A percentile compares a stretch with the other conserved stretches of the same genome.
phyloP scores from a whole-genome alignment of 1,284 basidiomycete species.

The Cutaneotrichosporon sp. region DNA sequence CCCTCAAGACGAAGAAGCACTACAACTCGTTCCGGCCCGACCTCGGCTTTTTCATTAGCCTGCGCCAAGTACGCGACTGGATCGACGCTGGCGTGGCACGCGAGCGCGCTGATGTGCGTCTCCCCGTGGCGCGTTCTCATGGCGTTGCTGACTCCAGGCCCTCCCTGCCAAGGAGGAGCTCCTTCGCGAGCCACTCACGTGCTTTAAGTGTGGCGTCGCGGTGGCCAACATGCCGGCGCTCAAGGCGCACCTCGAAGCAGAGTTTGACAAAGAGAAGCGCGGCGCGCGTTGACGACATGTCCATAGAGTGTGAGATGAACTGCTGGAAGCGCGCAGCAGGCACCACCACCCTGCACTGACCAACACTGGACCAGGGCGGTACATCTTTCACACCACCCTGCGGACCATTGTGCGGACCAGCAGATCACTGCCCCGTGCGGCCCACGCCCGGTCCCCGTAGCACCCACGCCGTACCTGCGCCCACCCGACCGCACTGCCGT shows the following conservation, averaged over 20 bases:
- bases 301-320: too few species aligned
- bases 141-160: slow-evolving; percentile 41
- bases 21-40: slow-evolving; percentile 91
- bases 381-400: too few species aligned
- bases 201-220: slow-evolving; percentile 64
- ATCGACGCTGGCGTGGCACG: slow-evolving; percentile 59
- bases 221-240: slow-evolving; percentile 74
- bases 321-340: too few species aligned
- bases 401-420: too few species aligned
- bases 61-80: slow-evolving; percentile 74
- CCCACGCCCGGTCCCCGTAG: too few species aligned
- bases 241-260: slow-evolving; percentile 58
- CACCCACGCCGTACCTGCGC: too few species aligned
- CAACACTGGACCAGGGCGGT: too few species aligned
- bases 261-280: slow-evolving; percentile 26
- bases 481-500: too few species aligned
- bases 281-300: too few species aligned
- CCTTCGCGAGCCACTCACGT: slow-evolving; percentile 67
- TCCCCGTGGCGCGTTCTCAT: too few species aligned
- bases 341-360: too few species aligned
- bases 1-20: slow-evolving; percentile 88
- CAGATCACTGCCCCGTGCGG: too few species aligned
- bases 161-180: slow-evolving; percentile 62
- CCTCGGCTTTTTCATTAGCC: slow-evolving; percentile 79
- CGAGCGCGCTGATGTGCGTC: slow-evolving; percentile 9